A percentile compares a stretch with the other conserved stretches of the same genome.
Evolutionary conservation across 1,284 basidiomycete species (phyloP).

Genomic region (Meira miltonrushii): DNA sequence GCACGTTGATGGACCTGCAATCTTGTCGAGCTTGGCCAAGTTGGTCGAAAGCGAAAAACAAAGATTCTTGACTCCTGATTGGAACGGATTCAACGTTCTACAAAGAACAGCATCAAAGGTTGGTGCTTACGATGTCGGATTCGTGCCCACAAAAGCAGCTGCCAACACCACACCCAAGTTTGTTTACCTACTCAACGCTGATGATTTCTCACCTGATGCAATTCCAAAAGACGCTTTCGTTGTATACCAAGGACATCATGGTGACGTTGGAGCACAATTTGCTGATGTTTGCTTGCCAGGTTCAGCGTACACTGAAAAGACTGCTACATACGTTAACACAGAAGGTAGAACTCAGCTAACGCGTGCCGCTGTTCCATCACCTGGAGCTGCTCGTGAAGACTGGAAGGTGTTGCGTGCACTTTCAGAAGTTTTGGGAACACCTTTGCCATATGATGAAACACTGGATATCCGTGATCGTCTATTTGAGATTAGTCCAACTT

Average conservation of each 20-base stretch:
- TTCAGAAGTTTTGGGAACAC: conserved; percentile 75
- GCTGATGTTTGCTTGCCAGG: conserved; percentile 93
- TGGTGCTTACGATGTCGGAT: conserved; percentile 93
- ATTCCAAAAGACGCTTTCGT: conserved; percentile 94
- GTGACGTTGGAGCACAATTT: conserved; percentile 90
- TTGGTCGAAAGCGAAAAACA: conserved; percentile 64
- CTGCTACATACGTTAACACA: conserved; percentile 90
- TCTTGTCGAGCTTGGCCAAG: conserved; percentile 72
- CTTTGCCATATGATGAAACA: conserved; percentile 86
- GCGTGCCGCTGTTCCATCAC: conserved; percentile 86
- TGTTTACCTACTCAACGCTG: conserved; percentile 92
- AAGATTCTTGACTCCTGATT: conserved; percentile 73
- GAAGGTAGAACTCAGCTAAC: conserved; percentile 90
- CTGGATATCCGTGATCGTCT: conserved; percentile 83
- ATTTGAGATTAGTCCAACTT: conserved; percentile 91
- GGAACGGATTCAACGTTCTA: conserved; percentile 91
- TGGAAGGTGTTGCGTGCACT: conserved; percentile 98
- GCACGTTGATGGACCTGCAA: conserved; percentile 76
- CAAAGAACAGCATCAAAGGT: conserved; percentile 85
- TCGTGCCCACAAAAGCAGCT: conserved; percentile 74
- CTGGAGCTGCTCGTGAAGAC: conserved; percentile 89
- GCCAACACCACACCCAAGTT: conserved; percentile 81
- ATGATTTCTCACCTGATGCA: conserved; percentile 82
- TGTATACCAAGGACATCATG: conserved; percentile 98
- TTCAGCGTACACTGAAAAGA: conserved; percentile 94